Base-by-base conservation (phyloP, 331 rosid species). In the Erythrophleum ivorense region DNA sequence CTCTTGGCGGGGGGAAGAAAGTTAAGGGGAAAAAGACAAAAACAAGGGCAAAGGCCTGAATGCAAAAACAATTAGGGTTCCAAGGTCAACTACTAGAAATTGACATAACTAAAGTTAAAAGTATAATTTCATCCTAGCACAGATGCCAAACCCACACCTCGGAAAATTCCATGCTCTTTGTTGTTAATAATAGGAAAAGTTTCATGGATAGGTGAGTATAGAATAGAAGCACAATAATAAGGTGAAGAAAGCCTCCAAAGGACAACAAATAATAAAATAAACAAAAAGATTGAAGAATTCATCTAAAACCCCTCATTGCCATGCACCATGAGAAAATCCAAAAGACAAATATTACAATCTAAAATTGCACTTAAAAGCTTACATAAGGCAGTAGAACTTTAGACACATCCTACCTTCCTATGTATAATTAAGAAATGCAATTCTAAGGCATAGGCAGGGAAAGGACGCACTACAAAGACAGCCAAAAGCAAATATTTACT, bases 331-430 rank as follows among this genome's bases (percentile, higher is more conserved):
- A 59, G 43, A 52, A 52, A 7, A 64, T 54, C 18, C 57, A 57
- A 52, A 78, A 68, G n/a, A 65, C 76, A 73, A 65, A 50, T 1
- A 57, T 6, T n/a, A 71, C 62, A 57, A 80, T 59, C 12, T 77
- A 64, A 67, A 16, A 57, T 33, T 45, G 36, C 40, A 50, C 19
- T 72, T 72, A 52, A 72, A 52, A 72, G 48, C 34, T 21, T 15
- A 38, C 31, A 16, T 3, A 16, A 52, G 46, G 76, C 14, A 54
- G 52, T 41, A 77, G 62, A 83, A 63, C 60, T 40, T 60, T 29
- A 52, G 70, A 48, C 36, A 73, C 63, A 14, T 49, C 60, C 62
- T 54, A 82, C 75, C 71, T 60, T 78, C 71, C 33, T 67, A 85
- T 50, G 71, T 14, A 74, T 15, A 31, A 70, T 24, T 45, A 43